Base-by-base conservation (phyloP, 1,284 basidiomycete genomes). In the Cutaneotrichosporon sp. region DNA sequence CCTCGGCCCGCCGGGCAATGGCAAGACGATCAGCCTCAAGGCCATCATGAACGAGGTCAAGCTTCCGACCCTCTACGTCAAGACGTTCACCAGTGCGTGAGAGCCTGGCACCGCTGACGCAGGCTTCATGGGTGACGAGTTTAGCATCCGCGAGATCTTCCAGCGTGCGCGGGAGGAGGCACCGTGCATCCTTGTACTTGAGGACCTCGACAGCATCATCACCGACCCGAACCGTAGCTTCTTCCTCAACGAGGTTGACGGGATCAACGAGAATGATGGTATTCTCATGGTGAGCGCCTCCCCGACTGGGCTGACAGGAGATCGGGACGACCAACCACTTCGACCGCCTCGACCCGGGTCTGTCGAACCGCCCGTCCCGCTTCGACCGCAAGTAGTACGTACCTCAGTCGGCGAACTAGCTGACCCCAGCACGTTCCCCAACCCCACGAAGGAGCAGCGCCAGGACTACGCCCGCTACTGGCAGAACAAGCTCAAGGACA, bases 271-370 rank as follows among this genome's bases (percentile, higher is more conserved):
- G 33, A 92, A 92, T 69, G 86, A 91, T 66, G 90, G 90, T 0
- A 67, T 92, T 9, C 83, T 92, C 47, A 81, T 91, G 60, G 72
- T 74, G 22, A n/a, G n/a, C 34, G 70, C 64, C 34, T 27, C 0
- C 38, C 43, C 25, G 25, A 20, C 6, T 20, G 31, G 7, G 43
- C 56, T 36, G n/a, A 38, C 46, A 27, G 16, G 47, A 72, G 70
- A 87, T 92, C 66, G 89, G 85, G 16, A 89, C 90, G 0, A 92
- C 91, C 25, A 93, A 92, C 72, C 89, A 92, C 75, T 87, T 91
- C 69, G 88, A 91, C 52, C 81, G 83, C 38, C 84, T 92, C 54
- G 90, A 92, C 69, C 86, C 88, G 18, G 88, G 87, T 9, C 74
- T 92, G 61, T 87, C 87, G 60, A 85, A 81, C 51, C 84, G 90